These are phyloP conservation scores for Blastomyces emzantsi DNA, from an alignment of 2,329 filamentous ascomycete species.

Conservation along the genomic window DNA sequence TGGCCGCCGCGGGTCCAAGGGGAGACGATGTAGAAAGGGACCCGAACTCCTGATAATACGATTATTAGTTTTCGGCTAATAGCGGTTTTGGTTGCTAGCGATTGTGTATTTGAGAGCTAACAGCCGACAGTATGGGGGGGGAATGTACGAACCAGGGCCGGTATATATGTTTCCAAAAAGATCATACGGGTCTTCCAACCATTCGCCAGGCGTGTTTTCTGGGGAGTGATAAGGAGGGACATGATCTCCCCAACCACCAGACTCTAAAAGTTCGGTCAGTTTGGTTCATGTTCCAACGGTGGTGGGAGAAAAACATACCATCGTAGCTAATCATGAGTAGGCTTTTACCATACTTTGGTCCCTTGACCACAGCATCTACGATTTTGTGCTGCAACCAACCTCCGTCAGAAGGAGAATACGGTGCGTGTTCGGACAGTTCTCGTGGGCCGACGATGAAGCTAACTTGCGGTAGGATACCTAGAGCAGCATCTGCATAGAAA, in stretches of 20 bases:
- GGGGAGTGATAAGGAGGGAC: slow-evolving; percentile 46
- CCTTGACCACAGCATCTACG: slow-evolving; percentile 43
- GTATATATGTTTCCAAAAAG: slow-evolving; percentile 36
- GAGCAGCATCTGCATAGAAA: slow-evolving; percentile 44
- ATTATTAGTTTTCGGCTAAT: slow-evolving; percentile 3
- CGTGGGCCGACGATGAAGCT: slow-evolving; percentile 44
- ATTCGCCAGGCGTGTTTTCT: slow-evolving; percentile 44
- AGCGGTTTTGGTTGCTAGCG: neutral
- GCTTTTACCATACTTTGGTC: slow-evolving; percentile 43
- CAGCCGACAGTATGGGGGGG: neutral
- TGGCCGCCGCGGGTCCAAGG: slow-evolving; percentile 47
- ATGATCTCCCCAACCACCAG: slow-evolving; percentile 48
- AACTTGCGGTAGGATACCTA: slow-evolving; percentile 45
- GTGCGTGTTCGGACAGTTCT: slow-evolving; percentile 47
- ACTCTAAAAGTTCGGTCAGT: slow-evolving; percentile 29
- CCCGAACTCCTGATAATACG: slow-evolving; percentile 36
- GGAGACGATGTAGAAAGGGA: slow-evolving; percentile 49
- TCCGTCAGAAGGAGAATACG: slow-evolving; percentile 46
- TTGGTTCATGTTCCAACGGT: neutral
- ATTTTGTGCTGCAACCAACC: slow-evolving; percentile 48
- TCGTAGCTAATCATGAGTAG: slow-evolving; percentile 45
- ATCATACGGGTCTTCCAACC: slow-evolving; percentile 41
- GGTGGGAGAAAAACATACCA: slow-evolving; percentile 22
- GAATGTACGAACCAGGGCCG: slow-evolving; percentile 29
- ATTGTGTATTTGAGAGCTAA: neutral